Base-by-base conservation (phyloP, 306 rosid species). In the Quercus alba region DNA sequence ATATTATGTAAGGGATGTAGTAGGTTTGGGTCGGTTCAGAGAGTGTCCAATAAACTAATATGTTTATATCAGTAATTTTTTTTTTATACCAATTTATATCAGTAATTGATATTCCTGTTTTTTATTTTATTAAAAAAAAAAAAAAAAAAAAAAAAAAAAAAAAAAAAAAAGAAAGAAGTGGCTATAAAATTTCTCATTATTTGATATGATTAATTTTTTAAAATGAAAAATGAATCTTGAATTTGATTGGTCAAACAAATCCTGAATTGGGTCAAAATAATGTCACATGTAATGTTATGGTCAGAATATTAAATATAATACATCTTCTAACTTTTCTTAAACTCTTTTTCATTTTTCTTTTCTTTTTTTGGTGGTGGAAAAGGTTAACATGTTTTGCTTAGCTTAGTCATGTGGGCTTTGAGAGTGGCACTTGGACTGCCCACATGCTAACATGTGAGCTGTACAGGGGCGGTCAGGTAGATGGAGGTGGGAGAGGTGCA, bases 401-500 rank as follows among this genome's bases (percentile, higher is more conserved):
- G 54, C 54, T 12, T 41, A 41, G 80, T 85, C 87, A 83, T 86
- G 93, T 89, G 83, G 85, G 87, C 9, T 56, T 49, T 20, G 77
- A 56, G 87, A 81, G 72, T 56, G 77, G 78, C 38, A 67, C 63
- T 72, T 64, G 81, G 84, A 80, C 75, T 74, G 28, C 89, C 87
- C 95, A 90, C 90, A 86, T 89, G 97, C 81, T 75, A 55, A 82
- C 92, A 92, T 84, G 95, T 92, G 93, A 88, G 73, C 49, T 63
- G 81, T 85, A 78, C 73, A 81, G 78, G 81, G 82, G 66, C 70
- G 75, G 63, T 77, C 72, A 55, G 80, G 75, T 12, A 69, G 52
- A 25, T 21, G 75, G 70, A 10, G 41, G 52, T 63, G 28, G 51
- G 23, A 55, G 20, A 25, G 72, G 23, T 31, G 63, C 72, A 49